Percentiles rank a stretch among this genome's conserved stretches.
phyloP scores from a whole-genome alignment of 2,329 filamentous ascomycete genomes.

The Orbilia blumenaviensis region DNA sequence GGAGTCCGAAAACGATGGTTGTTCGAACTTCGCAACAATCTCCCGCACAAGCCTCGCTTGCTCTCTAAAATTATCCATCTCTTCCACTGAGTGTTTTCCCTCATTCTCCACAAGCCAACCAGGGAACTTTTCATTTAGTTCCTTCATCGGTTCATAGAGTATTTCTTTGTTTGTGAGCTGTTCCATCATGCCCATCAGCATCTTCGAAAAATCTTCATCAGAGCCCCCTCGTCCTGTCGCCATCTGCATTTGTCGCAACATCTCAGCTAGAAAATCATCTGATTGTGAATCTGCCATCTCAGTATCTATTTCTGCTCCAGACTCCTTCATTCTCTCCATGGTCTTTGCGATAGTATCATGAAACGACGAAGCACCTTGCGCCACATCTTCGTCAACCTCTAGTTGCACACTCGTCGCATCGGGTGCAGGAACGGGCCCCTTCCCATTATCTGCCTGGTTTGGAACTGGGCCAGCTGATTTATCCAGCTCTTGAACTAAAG shows the following conservation, averaged over 20 bases:
- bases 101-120: conserved; percentile 84
- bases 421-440: conserved; percentile 53
- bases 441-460: conserved; percentile 58
- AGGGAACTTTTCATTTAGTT: conserved; percentile 90
- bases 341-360: conserved; percentile 92
- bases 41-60: conserved; percentile 82
- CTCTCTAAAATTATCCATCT: conserved; percentile 80
- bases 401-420: conserved; percentile 55
- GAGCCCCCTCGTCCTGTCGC: conserved; percentile 68
- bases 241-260: conserved; percentile 86
- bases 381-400: conserved; percentile 56
- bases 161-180: conserved; percentile 98
- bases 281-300: conserved; percentile 71
- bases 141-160: conserved; percentile 98
- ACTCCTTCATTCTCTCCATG: conserved; percentile 94
- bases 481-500: conserved; percentile 77
- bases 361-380: conserved; percentile 67
- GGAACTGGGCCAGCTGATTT: conserved; percentile 61
- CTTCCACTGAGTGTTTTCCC: conserved; percentile 72
- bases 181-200: conserved; percentile 98
- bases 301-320: conserved; percentile 81
- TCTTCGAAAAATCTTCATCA: conserved; percentile 91
- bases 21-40: conserved; percentile 89
- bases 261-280: conserved; percentile 87
- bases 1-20: conserved; percentile 79